Evolutionary conservation across 345 rosid species (phyloP).

Genomic region (Leavenworthia alabamica): DNA sequence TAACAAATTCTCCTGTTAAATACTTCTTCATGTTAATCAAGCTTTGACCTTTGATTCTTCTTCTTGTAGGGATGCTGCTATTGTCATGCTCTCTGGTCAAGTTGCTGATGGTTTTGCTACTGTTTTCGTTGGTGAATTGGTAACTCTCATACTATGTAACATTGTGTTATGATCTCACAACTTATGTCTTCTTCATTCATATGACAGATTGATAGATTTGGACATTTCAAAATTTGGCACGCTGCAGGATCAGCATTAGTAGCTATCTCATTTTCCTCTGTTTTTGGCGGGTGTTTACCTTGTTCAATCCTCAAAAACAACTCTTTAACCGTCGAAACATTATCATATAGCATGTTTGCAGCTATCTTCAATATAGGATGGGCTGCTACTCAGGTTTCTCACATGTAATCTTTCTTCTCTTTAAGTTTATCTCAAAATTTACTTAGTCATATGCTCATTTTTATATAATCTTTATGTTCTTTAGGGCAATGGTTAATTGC

Average conservation of each 20-base stretch:
- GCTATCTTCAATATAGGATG: too few species aligned
- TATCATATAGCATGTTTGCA: too few species aligned
- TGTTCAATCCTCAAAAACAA: constrained; percentile 47
- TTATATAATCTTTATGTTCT: not conserved
- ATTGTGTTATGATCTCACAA: not conserved
- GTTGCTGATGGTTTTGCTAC: constrained; percentile 85
- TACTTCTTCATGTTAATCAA: not conserved
- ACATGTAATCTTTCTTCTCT: constrained; percentile 52
- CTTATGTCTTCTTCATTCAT: not conserved
- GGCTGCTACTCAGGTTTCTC: constrained; percentile 98
- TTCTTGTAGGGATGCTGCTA: constrained; percentile 69
- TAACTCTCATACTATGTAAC: not conserved
- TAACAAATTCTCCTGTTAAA: not conserved
- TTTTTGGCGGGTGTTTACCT: constrained; percentile 85
- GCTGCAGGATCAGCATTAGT: constrained; percentile 83
- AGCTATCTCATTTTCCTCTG: constrained; percentile 89
- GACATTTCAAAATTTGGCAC: constrained; percentile 92
- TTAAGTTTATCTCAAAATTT: not conserved
- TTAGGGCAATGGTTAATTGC: constrained; percentile 91
- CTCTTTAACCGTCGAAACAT: constrained; percentile 50
- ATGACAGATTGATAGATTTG: constrained; percentile 59
- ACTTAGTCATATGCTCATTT: not conserved
- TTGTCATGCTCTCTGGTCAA: constrained; percentile 90
- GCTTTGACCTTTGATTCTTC: not conserved
- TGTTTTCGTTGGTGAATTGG: constrained; percentile 79